A percentile compares a stretch with the other conserved stretches of the same genome.
These are phyloP conservation scores for Backusella parvicylindrica DNA, from an alignment of 192 early-diverging fungal species.

Conservation along the genomic window DNA sequence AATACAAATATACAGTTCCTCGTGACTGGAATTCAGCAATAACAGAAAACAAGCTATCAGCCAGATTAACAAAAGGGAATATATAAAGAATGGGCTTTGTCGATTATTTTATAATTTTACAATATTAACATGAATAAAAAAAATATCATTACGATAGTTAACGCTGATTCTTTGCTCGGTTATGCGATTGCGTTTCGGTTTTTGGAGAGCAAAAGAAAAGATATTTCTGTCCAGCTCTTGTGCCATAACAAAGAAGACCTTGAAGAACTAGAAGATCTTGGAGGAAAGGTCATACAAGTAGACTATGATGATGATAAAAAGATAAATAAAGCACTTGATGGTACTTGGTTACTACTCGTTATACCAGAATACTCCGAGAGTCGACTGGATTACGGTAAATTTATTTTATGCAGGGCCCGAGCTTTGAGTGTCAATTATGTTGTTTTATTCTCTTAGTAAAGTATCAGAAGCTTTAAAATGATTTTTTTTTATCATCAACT, in stretches of 20 bases:
- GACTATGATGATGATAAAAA: not conserved
- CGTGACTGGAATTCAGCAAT: not conserved
- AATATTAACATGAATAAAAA: not conserved
- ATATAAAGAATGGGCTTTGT: not conserved
- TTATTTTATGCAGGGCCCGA: not conserved
- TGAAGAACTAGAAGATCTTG: not conserved
- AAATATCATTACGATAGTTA: not conserved
- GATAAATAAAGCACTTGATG: not conserved
- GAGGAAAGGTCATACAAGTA: not conserved
- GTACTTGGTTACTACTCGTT: not conserved
- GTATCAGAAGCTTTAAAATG: not conserved
- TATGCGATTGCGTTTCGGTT: constrained; percentile 11
- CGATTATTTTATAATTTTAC: not conserved
- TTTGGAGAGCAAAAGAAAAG: not conserved
- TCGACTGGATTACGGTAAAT: not conserved
- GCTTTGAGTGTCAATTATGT: not conserved
- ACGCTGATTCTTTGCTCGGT: constrained; percentile 1
- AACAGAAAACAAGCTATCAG: not conserved
- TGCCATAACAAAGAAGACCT: constrained; percentile 7
- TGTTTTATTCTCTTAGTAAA: constrained; percentile 6
- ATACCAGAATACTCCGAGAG: constrained; percentile 2
- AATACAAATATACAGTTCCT: not conserved
- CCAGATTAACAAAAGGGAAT: not conserved
- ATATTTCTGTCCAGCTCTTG: not conserved
- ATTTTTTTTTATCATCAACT: not conserved